These are phyloP conservation scores for Cutaneotrichosporon sp. DNA, from an alignment of 1,284 basidiomycete species.

Conservation along the genomic window DNA sequence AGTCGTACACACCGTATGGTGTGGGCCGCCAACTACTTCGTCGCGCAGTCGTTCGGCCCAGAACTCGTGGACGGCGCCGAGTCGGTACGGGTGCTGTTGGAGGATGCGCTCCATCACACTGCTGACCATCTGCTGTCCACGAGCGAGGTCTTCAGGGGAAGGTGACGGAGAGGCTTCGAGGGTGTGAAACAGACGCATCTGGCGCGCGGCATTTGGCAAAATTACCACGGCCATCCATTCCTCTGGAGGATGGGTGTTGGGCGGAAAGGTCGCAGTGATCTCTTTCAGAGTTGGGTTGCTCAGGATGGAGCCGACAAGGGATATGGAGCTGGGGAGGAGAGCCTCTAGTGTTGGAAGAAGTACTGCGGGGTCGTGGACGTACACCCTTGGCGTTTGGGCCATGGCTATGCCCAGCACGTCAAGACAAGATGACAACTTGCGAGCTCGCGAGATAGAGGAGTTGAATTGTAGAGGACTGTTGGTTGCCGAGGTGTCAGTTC, in stretches of 20 bases:
- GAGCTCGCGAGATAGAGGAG: no score
- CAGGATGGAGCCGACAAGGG: conserved; percentile 16
- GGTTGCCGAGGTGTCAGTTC: no score
- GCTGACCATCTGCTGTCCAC: conserved; percentile 2
- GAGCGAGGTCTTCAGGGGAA: neutral
- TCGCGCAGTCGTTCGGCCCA: conserved; percentile 8
- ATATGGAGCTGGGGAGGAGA: conserved; percentile 18
- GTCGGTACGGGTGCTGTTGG: neutral
- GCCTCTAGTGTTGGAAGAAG: conserved; percentile 17
- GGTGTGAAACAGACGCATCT: conserved; percentile 23
- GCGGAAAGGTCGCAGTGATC: conserved; percentile 8
- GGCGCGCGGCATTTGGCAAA: conserved; percentile 15
- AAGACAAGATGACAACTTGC: no score
- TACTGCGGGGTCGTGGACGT: conserved; percentile 12
- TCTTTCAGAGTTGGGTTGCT: neutral
- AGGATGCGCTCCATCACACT: conserved; percentile 2
- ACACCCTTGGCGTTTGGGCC: no score
- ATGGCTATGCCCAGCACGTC: no score
- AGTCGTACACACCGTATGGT: neutral
- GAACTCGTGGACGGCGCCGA: conserved; percentile 12
- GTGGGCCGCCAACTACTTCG: neutral
- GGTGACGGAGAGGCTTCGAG: conserved; percentile 1
- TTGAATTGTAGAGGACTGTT: no score
- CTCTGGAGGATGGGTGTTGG: neutral
- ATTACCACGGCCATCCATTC: conserved; percentile 20